phyloP scores from a whole-genome alignment of 345 rosid genomes.

The Bretschneidera sinensis region DNA sequence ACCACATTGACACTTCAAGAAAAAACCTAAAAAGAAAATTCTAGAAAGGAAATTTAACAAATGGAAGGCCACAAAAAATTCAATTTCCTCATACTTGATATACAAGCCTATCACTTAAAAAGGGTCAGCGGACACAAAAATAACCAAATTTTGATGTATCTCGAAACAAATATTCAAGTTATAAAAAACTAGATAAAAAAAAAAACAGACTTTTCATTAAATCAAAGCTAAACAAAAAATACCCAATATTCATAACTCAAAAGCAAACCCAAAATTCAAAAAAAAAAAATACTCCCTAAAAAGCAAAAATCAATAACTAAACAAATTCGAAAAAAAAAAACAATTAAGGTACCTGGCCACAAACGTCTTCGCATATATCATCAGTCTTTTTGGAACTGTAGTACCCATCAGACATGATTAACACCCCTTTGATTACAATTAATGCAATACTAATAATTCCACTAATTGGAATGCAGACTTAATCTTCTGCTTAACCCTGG shows the following conservation, averaged over 20 bases:
- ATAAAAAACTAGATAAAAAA: too few relatives aligned
- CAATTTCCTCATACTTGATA: too few relatives aligned
- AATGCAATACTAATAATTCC: background rate
- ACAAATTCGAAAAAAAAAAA: background rate
- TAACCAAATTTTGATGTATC: too few relatives aligned
- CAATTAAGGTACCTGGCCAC: conserved; percentile 64
- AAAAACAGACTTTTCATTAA: too few relatives aligned
- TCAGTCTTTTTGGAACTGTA: conserved; percentile 87
- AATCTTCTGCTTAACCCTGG: conserved; percentile 11
- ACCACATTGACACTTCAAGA: too few relatives aligned
- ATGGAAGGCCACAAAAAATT: background rate
- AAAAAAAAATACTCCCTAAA: background rate
- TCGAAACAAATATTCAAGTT: too few relatives aligned
- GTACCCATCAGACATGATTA: conserved; percentile 66
- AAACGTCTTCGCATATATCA: conserved; percentile 68
- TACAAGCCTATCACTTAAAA: too few relatives aligned
- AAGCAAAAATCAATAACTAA: background rate
- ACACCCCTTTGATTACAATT: background rate
- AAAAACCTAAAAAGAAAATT: too few relatives aligned
- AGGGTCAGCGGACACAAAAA: too few relatives aligned
- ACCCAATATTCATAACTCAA: too few relatives aligned
- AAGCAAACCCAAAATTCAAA: background rate
- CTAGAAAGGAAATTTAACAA: background rate
- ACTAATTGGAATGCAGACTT: background rate
- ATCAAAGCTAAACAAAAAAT: too few relatives aligned